A percentile compares a stretch with the other conserved stretches of the same genome.
Conservation (phyloP, 1,284 basidiomycete species). For the Boletus smithii region DNA sequence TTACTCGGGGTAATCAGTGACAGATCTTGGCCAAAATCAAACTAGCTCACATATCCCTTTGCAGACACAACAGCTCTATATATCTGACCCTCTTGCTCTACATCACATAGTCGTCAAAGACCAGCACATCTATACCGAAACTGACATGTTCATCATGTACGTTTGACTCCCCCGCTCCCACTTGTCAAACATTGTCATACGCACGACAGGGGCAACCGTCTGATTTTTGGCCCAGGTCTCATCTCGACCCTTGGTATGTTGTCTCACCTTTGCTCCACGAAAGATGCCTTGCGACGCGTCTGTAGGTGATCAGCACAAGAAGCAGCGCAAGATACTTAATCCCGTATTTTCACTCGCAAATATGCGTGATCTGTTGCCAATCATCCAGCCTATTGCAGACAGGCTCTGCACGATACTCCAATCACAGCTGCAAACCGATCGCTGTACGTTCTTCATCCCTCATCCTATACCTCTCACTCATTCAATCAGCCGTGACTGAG, state of each 20-base stretch:
- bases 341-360: slow-evolving; percentile 49
- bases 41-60: slow-evolving; percentile 10
- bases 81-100: slow-evolving; percentile 48
- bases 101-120: slow-evolving; percentile 47
- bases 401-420: slow-evolving; percentile 21
- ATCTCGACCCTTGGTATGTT: slow-evolving; percentile 36
- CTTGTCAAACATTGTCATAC: slow-evolving; percentile 32
- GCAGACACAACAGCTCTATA: slow-evolving; percentile 42
- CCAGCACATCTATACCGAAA: slow-evolving; percentile 50
- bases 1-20: slow-evolving; percentile 45
- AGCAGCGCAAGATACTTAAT: slow-evolving; percentile 48
- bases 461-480: neutral
- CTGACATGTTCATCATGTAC: slow-evolving; percentile 47
- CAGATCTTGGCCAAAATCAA: neutral
- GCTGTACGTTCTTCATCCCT: slow-evolving; percentile 15
- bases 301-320: slow-evolving; percentile 47
- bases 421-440: slow-evolving; percentile 24
- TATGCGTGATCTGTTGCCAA: slow-evolving; percentile 43
- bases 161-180: slow-evolving; percentile 14
- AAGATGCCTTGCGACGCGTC: neutral
- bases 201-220: slow-evolving; percentile 31
- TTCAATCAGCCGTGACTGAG: slow-evolving; percentile 23
- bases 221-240: slow-evolving; percentile 30
- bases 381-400: slow-evolving; percentile 46
- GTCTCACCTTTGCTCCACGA: slow-evolving; percentile 27